Evolutionary conservation across 345 rosid species (phyloP).

Genomic region (Theobroma cacao): DNA sequence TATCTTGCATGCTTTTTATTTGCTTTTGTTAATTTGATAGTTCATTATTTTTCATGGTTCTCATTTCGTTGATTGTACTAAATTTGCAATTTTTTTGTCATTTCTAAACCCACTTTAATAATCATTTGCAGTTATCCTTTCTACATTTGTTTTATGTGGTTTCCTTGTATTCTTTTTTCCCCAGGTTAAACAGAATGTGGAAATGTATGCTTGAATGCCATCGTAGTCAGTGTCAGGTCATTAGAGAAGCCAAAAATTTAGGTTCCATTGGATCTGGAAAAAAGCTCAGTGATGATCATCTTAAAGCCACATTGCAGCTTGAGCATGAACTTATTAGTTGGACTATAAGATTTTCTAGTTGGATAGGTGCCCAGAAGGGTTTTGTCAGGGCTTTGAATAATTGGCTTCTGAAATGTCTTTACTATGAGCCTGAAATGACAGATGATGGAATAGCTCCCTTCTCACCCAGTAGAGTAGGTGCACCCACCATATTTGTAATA

Average conservation of each 20-base stretch:
- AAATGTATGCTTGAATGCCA: conserved; percentile 89
- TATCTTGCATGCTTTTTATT: background rate
- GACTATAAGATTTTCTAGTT: conserved; percentile 65
- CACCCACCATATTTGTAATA: conserved; percentile 86
- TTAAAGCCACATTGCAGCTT: conserved; percentile 63
- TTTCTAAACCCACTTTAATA: background rate
- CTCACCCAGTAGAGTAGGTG: conserved; percentile 94
- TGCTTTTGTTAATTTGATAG: background rate
- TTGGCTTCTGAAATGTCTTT: conserved; percentile 85
- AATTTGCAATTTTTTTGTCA: background rate
- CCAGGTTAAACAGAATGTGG: conserved; percentile 95
- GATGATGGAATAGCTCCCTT: conserved; percentile 79
- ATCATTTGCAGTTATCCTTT: background rate
- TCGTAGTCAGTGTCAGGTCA: conserved; percentile 64
- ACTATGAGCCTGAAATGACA: conserved; percentile 88
- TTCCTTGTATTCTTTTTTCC: conserved; percentile 16
- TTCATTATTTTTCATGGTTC: background rate
- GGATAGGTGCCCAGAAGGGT: conserved; percentile 82
- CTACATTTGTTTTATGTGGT: background rate
- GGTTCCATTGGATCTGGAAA: conserved; percentile 60
- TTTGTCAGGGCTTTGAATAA: conserved; percentile 69
- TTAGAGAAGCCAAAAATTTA: conserved; percentile 65
- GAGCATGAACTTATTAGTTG: conserved; percentile 77
- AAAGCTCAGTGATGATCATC: conserved; percentile 62
- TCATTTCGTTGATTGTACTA: conserved; percentile 4